Evolutionary conservation across 768 basidiomycete species (phyloP).

Genomic region (Podaxis sp.): DNA sequence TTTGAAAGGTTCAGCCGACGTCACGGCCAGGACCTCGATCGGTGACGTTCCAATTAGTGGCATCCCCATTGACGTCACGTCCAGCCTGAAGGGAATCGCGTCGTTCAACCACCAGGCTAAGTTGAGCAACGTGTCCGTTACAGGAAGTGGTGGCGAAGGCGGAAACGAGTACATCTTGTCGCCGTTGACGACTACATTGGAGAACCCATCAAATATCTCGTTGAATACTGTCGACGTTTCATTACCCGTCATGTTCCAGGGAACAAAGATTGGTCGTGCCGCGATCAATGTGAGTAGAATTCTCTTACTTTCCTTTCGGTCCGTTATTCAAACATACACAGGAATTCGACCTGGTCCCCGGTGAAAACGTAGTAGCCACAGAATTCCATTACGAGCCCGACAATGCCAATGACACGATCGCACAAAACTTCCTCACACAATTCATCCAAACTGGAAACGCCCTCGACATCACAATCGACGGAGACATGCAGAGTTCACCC

Average conservation of each 20-base stretch:
- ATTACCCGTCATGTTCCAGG: slow-evolving; percentile 57
- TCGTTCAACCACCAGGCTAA: slow-evolving; percentile 52
- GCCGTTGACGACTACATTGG: slow-evolving; percentile 54
- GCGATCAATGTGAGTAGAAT: slow-evolving; percentile 47
- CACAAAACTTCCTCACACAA: slow-evolving; percentile 56
- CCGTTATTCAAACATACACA: slow-evolving; percentile 21
- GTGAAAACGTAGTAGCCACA: slow-evolving; percentile 46
- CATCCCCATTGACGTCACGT: slow-evolving; percentile 61
- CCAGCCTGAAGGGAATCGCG: slow-evolving; percentile 56
- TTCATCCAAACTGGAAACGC: slow-evolving; percentile 54
- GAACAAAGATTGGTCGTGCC: slow-evolving; percentile 56
- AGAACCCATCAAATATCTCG: slow-evolving; percentile 70
- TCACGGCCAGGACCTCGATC: slow-evolving; percentile 58
- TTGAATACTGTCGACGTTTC: slow-evolving; percentile 55
- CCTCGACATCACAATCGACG: slow-evolving; percentile 54
- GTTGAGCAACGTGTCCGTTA: slow-evolving; percentile 56
- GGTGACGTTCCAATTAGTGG: slow-evolving; percentile 65
- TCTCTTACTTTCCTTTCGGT: neutral
- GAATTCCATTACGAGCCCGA: slow-evolving; percentile 71
- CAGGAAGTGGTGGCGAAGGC: slow-evolving; percentile 63
- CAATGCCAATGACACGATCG: slow-evolving; percentile 63
- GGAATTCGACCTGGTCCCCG: slow-evolving; percentile 58
- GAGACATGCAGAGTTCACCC: slow-evolving; percentile 58
- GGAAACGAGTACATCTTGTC: slow-evolving; percentile 57
- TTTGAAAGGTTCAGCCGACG: slow-evolving; percentile 55